Evolutionary conservation across 1,139 yeast genomes (phyloP), one percentile per base, ranked within the genome.

Genomic region (Suhomyces terraborum): DNA sequence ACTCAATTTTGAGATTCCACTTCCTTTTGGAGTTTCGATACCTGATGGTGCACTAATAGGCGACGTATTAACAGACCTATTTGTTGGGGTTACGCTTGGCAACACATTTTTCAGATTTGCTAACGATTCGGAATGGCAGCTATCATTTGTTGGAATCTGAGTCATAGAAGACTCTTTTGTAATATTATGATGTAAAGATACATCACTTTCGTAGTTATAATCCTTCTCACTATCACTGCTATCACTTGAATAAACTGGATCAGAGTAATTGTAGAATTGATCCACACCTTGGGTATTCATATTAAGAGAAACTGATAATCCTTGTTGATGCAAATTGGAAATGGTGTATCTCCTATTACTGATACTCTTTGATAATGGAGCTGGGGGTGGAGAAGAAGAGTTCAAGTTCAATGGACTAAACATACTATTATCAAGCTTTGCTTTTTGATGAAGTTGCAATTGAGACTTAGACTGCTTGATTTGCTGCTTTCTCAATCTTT

Each of bases 301-400:
- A 39, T 84, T 82, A 35, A 72, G 61, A 8, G 75, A 69, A 39
- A 88, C 68, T 0, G 91, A 79, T 12, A 87, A 77, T 0, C 96
- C 96, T 54, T 84, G 72, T 46, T 79, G 80, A 53, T 85, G 93
- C 40, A 83, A 59, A 44, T 78, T 79, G 5, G 86, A 75, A 10
- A 81, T 62, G 10, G 81, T 75, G 47, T 75, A 78, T 32, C 76
- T 56, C 46, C 76, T 56, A 38, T 68, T 67, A 21, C 50, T 38
- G 19, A 56, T 54, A 30, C 58, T 50, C 10, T 53, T 42, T 8
- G 55, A 35, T 13, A 36, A 29, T 3, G 40, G 43, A n/a, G 30
- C 10, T 12, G 41, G 33, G 10, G 41, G 38, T 6, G 37, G 38
- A 8, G 38, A 29, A 10, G 44, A 25, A 4, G 36, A 10, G 12